Conservation (phyloP, 192 early-diverging fungal species). For the Coemansia sp. region DNA sequence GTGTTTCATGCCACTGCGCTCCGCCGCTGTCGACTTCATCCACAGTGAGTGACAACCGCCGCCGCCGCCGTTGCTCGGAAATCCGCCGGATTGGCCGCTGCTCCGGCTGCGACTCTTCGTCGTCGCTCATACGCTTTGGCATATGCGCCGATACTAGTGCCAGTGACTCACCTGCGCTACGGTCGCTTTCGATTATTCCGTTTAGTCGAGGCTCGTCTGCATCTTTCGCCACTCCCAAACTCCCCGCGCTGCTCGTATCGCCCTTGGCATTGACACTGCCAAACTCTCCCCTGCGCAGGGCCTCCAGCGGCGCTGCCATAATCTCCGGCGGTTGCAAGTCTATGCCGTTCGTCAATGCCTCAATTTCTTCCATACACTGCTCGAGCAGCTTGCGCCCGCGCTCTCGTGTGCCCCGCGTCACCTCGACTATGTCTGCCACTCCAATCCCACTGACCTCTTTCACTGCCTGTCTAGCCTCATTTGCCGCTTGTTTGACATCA, state of each 20-base stretch:
- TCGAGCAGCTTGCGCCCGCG: constrained; percentile 26
- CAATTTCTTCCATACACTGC: constrained; percentile 40
- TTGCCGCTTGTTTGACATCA: neutral
- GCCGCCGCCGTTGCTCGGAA: constrained; percentile 22
- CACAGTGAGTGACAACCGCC: constrained; percentile 19
- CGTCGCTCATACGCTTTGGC: neutral
- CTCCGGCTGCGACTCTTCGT: constrained; percentile 4
- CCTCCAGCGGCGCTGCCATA: neutral
- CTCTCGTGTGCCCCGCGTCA: constrained; percentile 17
- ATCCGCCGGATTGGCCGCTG: constrained; percentile 20
- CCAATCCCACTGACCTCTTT: neutral
- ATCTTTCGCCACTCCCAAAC: neutral
- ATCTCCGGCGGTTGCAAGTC: neutral
- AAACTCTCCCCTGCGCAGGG: neutral
- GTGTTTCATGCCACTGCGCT: neutral
- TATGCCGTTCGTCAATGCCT: constrained; percentile 14
- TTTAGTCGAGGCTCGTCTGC: constrained; percentile 4
- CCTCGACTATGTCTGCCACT: constrained; percentile 19
- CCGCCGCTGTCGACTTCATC: constrained; percentile 17
- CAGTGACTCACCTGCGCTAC: neutral
- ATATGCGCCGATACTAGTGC: constrained; percentile 13
- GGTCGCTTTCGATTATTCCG: constrained; percentile 35
- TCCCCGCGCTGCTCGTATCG: neutral
- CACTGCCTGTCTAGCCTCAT: neutral
- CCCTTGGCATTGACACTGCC: neutral